Evolutionary conservation across 164 flowering plant species (phyloP).

Genomic region (Vitis cinerea): DNA sequence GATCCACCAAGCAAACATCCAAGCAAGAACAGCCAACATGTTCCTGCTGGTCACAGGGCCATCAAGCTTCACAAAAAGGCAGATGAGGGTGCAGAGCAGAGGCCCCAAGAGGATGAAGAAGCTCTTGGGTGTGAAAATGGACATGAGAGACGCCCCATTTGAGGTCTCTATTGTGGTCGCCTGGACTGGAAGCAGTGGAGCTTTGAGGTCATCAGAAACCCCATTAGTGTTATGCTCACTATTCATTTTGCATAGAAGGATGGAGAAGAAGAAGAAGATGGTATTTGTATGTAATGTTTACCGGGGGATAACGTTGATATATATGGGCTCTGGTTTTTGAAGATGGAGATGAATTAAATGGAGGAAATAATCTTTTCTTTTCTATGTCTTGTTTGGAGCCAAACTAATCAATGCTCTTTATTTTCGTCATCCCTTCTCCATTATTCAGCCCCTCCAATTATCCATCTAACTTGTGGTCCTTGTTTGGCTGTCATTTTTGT

Average conservation of each 20-base stretch:
- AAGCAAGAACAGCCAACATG: slow-evolving; percentile 70
- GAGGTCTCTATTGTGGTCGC: too few relatives aligned
- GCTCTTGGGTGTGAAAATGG: slow-evolving; percentile 46
- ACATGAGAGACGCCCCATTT: slow-evolving; percentile 9
- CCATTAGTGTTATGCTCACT: neutral
- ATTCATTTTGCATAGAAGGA: slow-evolving; percentile 13
- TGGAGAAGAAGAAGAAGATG: neutral
- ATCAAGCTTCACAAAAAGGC: slow-evolving; percentile 43
- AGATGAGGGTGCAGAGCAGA: slow-evolving; percentile 42
- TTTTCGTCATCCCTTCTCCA: neutral
- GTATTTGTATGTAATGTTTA: neutral
- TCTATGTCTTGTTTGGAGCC: neutral
- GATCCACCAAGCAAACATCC: slow-evolving; percentile 96
- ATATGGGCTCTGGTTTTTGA: neutral
- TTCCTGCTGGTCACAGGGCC: slow-evolving; percentile 39
- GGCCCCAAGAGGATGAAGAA: slow-evolving; percentile 66
- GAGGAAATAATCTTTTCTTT: neutral
- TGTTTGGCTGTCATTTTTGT: too few relatives aligned
- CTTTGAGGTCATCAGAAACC: slow-evolving; percentile 29
- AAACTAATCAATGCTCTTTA: neutral
- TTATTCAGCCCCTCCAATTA: too few relatives aligned
- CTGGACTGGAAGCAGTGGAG: slow-evolving; percentile 10
- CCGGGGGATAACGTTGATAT: neutral
- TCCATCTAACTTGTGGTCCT: too few relatives aligned
- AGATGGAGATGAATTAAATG: neutral